These are phyloP conservation scores for Heritiera fomes DNA, from an alignment of 345 rosid genomes.

Conservation along the genomic window DNA sequence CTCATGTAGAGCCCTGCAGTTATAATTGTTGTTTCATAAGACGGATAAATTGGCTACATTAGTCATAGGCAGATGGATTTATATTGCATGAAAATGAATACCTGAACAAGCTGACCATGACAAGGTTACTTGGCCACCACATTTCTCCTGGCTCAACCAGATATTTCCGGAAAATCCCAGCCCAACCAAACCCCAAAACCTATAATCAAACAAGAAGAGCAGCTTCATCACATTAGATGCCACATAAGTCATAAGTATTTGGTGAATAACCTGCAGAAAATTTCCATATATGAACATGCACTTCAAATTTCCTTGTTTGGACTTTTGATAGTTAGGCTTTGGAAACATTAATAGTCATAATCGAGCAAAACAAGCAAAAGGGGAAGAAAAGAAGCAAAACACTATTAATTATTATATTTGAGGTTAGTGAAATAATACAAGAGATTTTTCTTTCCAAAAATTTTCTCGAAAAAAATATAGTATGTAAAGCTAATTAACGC, in stretches of 20 bases:
- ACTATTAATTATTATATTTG: too few species aligned
- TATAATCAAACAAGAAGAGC: constrained; percentile 23
- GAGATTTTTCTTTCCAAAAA: not conserved
- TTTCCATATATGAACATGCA: not conserved
- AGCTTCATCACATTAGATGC: not conserved
- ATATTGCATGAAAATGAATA: constrained; percentile 25
- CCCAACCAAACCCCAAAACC: constrained; percentile 90
- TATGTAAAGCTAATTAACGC: not conserved
- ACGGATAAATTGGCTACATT: not conserved
- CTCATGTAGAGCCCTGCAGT: constrained; percentile 71
- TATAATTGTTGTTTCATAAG: not conserved
- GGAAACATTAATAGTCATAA: not conserved
- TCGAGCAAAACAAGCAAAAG: not conserved
- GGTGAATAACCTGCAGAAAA: not conserved
- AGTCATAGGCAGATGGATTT: not conserved
- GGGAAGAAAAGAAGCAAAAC: not conserved
- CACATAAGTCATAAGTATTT: not conserved
- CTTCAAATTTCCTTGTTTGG: not conserved
- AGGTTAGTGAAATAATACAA: not conserved
- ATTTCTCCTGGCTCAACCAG: constrained; percentile 84
- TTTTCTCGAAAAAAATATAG: not conserved
- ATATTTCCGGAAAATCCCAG: constrained; percentile 67
- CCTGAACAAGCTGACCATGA: constrained; percentile 83
- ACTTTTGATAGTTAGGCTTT: not conserved
- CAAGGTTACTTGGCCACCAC: constrained; percentile 88